A percentile compares a stretch with the other conserved stretches of the same genome.
Evolutionary conservation across 306 rosid genomes (phyloP).

Genomic region (Acacia crassicarpa): DNA sequence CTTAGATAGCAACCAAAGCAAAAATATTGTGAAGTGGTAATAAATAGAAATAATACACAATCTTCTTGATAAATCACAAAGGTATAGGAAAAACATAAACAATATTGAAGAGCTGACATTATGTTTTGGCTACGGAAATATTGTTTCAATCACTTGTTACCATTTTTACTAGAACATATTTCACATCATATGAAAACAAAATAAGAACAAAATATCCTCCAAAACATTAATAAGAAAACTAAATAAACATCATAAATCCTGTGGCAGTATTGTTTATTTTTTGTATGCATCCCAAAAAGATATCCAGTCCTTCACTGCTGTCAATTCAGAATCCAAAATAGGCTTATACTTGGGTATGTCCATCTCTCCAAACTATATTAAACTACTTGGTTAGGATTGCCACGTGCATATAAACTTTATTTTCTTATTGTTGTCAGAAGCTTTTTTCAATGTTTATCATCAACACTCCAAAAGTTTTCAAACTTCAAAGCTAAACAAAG

Average conservation of each 20-base stretch:
- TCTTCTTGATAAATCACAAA: neutral
- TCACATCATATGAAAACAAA: neutral
- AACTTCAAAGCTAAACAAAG: neutral
- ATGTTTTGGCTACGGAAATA: slow-evolving; percentile 13
- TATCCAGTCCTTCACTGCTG: neutral
- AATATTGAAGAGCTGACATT: slow-evolving; percentile 3
- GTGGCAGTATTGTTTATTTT: neutral
- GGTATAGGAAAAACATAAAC: slow-evolving; percentile 3
- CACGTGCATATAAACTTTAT: neutral
- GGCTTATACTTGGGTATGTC: neutral
- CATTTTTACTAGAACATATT: neutral
- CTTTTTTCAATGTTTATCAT: neutral
- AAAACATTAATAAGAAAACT: neutral
- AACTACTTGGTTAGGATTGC: neutral
- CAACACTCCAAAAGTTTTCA: neutral
- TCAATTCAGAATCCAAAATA: neutral
- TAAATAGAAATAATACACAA: neutral
- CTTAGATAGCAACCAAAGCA: slow-evolving; percentile 13
- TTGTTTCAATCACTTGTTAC: slow-evolving; percentile 7
- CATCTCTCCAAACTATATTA: neutral
- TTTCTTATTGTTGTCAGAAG: neutral
- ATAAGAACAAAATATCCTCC: neutral
- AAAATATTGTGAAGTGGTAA: neutral
- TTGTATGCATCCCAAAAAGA: neutral
- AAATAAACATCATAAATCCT: neutral